Conservation (phyloP, 2,329 filamentous ascomycete species). For the Epicoccum sorghinum region DNA sequence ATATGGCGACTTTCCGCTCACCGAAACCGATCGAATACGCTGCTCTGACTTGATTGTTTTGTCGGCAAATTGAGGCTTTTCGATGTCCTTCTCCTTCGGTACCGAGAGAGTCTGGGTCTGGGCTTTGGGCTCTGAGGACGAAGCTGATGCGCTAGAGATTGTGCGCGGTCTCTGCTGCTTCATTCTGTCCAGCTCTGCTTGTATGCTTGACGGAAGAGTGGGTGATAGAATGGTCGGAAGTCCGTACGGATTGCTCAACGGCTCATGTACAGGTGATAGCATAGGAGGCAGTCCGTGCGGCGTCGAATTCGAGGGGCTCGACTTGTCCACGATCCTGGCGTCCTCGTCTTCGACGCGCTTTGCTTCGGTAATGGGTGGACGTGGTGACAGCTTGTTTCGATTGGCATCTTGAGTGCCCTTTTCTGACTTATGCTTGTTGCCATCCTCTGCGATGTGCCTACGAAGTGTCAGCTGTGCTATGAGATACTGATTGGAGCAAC, state of each 20-base stretch:
- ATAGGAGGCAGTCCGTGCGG: slow-evolving; percentile 48
- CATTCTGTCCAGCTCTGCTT: slow-evolving; percentile 57
- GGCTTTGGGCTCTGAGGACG: slow-evolving; percentile 41
- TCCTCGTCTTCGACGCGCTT: slow-evolving; percentile 50
- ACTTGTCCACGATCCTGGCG: slow-evolving; percentile 39
- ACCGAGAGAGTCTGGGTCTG: slow-evolving; percentile 35
- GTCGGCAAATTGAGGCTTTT: slow-evolving; percentile 24
- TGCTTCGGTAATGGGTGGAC: slow-evolving; percentile 13
- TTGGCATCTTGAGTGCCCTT: slow-evolving; percentile 22
- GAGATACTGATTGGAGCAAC: neutral
- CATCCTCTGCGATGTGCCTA: slow-evolving; percentile 27
- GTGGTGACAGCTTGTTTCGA: slow-evolving; percentile 19
- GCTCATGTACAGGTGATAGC: slow-evolving; percentile 50
- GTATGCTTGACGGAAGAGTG: slow-evolving; percentile 61
- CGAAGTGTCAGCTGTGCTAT: slow-evolving; percentile 21
- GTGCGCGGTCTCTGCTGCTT: slow-evolving; percentile 46
- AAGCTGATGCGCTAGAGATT: slow-evolving; percentile 43
- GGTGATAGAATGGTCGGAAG: slow-evolving; percentile 64
- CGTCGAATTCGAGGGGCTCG: slow-evolving; percentile 37
- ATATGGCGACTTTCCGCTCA: slow-evolving; percentile 36
- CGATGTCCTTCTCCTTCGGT: slow-evolving; percentile 18
- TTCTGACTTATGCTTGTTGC: slow-evolving; percentile 23
- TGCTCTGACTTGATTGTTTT: slow-evolving; percentile 28
- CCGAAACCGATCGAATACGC: slow-evolving; percentile 33
- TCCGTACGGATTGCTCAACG: slow-evolving; percentile 48